Base-by-base conservation (phyloP, 257 asterid genomes). In the Thymus quinquecostatus region DNA sequence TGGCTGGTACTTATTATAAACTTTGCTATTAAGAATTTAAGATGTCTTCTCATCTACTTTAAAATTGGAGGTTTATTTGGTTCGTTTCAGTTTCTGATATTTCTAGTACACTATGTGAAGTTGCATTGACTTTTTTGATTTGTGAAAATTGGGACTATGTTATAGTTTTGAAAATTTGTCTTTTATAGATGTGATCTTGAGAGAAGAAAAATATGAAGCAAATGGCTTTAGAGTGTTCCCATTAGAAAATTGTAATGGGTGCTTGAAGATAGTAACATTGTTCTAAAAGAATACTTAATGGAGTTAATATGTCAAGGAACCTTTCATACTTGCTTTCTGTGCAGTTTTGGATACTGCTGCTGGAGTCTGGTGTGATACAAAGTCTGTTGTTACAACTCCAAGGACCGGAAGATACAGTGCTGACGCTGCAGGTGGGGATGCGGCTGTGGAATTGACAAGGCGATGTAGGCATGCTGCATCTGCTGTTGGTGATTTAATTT, bases 351-450 rank as follows among this genome's bases (percentile, higher is more conserved):
- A 95, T 79, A 92, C 99, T 32, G 99, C 99, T 57, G 99, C 99
- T 69, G 99, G 99, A 77, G 98, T 95, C 40, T 95, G 99, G 99
- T 95, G 98, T 47, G 99, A 95, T 81, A 88, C 92, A 1, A 95
- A 85, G 67, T 90, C 99, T 72, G 98, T 95, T 62, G 97, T 95
- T 73, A 92, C 97, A 9, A 92, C 86, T 77, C 97, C 99, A 33
- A 87, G 99, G 83, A 92, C 97, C 73, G 99, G 99, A 67, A 86
- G 87, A 77, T 95, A 82, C 79, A 95, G 99, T 78, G 99, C 96
- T 33, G 97, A 94, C 82, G 97, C 97, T 79, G 99, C 99, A 71
- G 99, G 97, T 45, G 99, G 99, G 33, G 99, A 94, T 84, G 97
- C 99, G 29, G 96, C 99, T 1, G 97, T 94, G 74, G 99, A 94